Conservation (phyloP, 306 rosid species). For the Begonia masoniana region DNA sequence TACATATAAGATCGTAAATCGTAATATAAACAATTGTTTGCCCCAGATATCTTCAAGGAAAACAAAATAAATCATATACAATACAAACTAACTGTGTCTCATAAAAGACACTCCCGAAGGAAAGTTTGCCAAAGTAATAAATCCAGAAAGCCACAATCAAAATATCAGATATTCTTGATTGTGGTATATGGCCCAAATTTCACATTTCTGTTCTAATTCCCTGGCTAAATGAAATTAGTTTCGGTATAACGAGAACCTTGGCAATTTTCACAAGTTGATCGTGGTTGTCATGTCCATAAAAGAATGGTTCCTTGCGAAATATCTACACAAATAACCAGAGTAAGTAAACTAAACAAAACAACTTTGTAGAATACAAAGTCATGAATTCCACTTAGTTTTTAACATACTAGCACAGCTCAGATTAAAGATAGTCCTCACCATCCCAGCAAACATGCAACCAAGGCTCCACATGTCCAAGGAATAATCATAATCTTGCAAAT, state of each 20-base stretch:
- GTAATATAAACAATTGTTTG: background rate
- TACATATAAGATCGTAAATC: background rate
- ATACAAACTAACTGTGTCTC: too few relatives aligned
- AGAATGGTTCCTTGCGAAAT: conserved; percentile 87
- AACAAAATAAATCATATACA: too few relatives aligned
- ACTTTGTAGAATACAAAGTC: too few relatives aligned
- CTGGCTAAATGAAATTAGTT: too few relatives aligned
- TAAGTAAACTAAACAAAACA: background rate
- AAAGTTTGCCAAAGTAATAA: too few relatives aligned
- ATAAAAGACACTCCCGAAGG: too few relatives aligned
- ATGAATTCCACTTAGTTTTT: background rate
- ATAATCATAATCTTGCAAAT: conserved; percentile 36
- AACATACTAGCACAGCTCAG: background rate
- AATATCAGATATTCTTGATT: too few relatives aligned
- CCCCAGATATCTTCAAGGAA: background rate
- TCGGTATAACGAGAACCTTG: conserved; percentile 12
- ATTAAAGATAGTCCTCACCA: conserved; percentile 42
- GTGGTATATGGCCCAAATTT: too few relatives aligned
- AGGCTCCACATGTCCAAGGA: conserved; percentile 99
- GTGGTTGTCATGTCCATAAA: conserved; percentile 91
- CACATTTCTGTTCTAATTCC: too few relatives aligned
- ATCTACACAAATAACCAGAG: conserved; percentile 14
- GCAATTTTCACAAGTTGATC: conserved; percentile 37
- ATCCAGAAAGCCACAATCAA: too few relatives aligned
- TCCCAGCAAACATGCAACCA: conserved; percentile 99